A percentile compares a stretch with the other conserved stretches of the same genome.
phyloP scores from a whole-genome alignment of 202 grass and related monocot species.

The Panicum hallii region DNA sequence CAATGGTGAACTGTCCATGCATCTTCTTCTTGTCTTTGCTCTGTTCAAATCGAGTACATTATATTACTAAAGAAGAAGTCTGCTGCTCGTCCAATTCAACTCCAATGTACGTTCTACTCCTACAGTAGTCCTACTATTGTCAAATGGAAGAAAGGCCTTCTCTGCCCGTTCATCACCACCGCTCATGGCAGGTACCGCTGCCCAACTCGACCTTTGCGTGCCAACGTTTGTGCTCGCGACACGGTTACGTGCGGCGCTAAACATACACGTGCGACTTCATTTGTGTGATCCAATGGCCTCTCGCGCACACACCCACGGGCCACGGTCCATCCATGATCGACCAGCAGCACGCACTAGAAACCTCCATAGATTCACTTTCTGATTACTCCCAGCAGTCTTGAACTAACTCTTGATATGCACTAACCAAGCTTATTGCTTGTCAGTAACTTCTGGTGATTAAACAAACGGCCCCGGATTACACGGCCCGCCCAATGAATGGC shows the following conservation, averaged over 20 bases:
- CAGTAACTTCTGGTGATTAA: slow-evolving; percentile 33
- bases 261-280: not conserved
- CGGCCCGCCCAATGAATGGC: slow-evolving; percentile 34
- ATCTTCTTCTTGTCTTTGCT: not conserved
- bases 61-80: not conserved
- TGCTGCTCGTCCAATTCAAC: not conserved
- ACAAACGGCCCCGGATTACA: slow-evolving; percentile 48
- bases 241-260: slow-evolving; percentile 35
- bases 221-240: not conserved
- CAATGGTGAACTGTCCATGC: not conserved
- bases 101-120: not conserved
- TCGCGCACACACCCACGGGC: not conserved
- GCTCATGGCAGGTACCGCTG: not conserved
- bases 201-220: slow-evolving; percentile 34
- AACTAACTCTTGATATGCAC: not conserved
- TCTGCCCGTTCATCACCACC: not conserved
- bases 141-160: not conserved
- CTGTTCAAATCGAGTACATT: not conserved
- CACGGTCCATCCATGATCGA: not conserved
- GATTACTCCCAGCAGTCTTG: slow-evolving; percentile 17
- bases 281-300: not conserved
- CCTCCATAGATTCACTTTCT: not conserved
- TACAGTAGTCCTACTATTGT: not conserved
- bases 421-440: not conserved
- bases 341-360: slow-evolving; percentile 29